A percentile compares a stretch with the other conserved stretches of the same genome.
phyloP scores from a whole-genome alignment of 106 monocot genomes.

The Phalaenopsis equestris region DNA sequence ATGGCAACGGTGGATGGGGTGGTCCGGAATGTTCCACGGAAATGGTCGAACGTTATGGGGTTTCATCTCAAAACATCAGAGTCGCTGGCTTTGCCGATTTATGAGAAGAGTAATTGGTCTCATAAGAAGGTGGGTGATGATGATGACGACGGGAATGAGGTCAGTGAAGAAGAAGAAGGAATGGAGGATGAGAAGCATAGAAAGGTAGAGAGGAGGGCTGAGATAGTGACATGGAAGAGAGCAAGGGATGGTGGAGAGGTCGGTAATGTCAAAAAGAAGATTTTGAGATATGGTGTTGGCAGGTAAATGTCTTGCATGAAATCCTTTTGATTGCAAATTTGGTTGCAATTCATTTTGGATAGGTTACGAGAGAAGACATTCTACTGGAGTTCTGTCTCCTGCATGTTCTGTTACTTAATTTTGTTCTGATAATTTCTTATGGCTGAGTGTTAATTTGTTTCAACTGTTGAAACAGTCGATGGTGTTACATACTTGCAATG shows the following conservation, averaged over 20 bases:
- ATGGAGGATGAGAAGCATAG: not conserved
- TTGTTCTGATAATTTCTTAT: no score
- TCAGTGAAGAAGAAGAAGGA: not conserved
- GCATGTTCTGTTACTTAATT: no score
- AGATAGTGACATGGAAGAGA: not conserved
- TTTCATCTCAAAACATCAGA: constrained; percentile 14
- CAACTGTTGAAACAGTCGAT: no score
- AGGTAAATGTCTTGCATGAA: not conserved
- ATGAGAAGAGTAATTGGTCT: constrained; percentile 2
- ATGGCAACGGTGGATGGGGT: constrained; percentile 8
- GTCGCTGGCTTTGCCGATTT: constrained; percentile 17
- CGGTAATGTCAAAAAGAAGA: not conserved
- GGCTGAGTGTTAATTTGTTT: no score
- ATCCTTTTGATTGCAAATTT: not conserved
- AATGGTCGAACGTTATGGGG: constrained; percentile 10
- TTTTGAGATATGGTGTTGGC: not conserved
- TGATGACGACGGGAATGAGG: not conserved
- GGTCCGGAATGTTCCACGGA: constrained; percentile 8
- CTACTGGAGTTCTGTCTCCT: no score
- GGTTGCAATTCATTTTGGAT: no score
- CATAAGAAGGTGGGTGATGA: not conserved
- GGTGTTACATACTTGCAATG: no score
- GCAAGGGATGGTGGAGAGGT: not conserved
- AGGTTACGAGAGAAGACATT: no score
- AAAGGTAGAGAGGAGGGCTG: not conserved